Evolutionary conservation across 1,284 basidiomycete species (phyloP).

Genomic region (Quambalaria eucalypti): DNA sequence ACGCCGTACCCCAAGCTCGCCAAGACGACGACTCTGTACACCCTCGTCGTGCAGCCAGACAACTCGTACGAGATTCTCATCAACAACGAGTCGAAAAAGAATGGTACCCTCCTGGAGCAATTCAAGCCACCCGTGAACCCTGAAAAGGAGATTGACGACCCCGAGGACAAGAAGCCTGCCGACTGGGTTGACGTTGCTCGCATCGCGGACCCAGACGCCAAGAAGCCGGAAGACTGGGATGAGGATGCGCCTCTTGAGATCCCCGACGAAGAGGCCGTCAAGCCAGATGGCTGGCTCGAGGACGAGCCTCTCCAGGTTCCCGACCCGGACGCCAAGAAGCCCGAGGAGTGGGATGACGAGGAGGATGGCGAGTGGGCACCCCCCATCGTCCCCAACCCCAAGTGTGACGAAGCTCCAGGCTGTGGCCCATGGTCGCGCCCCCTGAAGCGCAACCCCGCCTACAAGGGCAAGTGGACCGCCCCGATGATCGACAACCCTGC

Average conservation of each 20-base stretch:
- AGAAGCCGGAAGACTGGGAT: slow-evolving; percentile 51
- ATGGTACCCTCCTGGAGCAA: slow-evolving; percentile 82
- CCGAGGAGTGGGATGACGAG: slow-evolving; percentile 99
- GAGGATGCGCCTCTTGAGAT: slow-evolving; percentile 51
- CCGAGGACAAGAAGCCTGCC: slow-evolving; percentile 77
- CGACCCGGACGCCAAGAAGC: slow-evolving; percentile 90
- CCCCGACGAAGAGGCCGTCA: slow-evolving; percentile 71
- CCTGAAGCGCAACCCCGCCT: slow-evolving; percentile 88
- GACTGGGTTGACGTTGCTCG: slow-evolving; percentile 86
- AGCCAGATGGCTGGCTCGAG: slow-evolving; percentile 92
- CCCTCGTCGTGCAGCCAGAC: slow-evolving; percentile 72
- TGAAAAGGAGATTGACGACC: slow-evolving; percentile 78
- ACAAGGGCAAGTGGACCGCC: slow-evolving; percentile 92
- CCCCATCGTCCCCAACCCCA: slow-evolving; percentile 64
- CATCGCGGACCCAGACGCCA: slow-evolving; percentile 75
- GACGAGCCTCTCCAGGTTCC: slow-evolving; percentile 72
- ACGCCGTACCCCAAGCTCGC: slow-evolving; percentile 63
- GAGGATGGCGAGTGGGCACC: slow-evolving; percentile 98
- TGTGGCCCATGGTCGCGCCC: slow-evolving; percentile 89
- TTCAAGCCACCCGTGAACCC: slow-evolving; percentile 95
- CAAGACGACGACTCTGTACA: slow-evolving; percentile 44
- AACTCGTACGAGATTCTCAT: slow-evolving; percentile 88
- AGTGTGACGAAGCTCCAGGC: slow-evolving; percentile 79
- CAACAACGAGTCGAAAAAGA: slow-evolving; percentile 63
- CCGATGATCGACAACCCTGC: slow-evolving; percentile 62